Evolutionary conservation across 805 yeast species (phyloP), one percentile per base, ranked within the genome.

Genomic region (Cephaloascus albidus): DNA sequence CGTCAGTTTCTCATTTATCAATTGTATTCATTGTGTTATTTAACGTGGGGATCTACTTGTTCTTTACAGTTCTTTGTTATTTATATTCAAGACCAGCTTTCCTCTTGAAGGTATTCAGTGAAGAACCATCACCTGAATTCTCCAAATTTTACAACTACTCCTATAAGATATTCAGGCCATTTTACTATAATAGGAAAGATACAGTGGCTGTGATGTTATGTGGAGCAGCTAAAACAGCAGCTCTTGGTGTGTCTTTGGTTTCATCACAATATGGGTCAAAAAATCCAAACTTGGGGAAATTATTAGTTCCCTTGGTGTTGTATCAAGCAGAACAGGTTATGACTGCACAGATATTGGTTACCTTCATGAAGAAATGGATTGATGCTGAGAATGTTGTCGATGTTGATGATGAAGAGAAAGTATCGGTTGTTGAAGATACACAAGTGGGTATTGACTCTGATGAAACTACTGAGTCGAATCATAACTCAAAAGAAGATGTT

Each of bases 151-250:
- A 85, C 49, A 67, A 48, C 4, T 58, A 56, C 46, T 43, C 65
- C 18, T 73, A 77, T 53, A 57, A 55, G 35, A 23, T 68, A 2
- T 58, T 78, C 42, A 56, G 68, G 40, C 90, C 90, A 2, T 85
- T 84, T 50, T 83, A 81, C 57, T 83, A 83, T 57, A 68, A 70
- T 49, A 74, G 80, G 47, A 57, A 65, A 38, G 95, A 88, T 51
- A 76, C 95, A 0, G 85, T 85, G 28, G 70, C 89, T 10, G 72
- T 88, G 38, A 73, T 87, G 82, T 70, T 86, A 43, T 85, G 95
- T 58, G 95, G 95, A 10, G 90, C 95, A 4, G 95, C 96, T 2
- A 88, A 87, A 57, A 87, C 96, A 1, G 96, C 95, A 0, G 96
- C 96, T 0, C 65, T 87, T 38, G 96, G 96, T 30, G 95, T 87